Conservation (phyloP, 1,284 basidiomycete genomes). For the Afroboletus lepidellus region DNA sequence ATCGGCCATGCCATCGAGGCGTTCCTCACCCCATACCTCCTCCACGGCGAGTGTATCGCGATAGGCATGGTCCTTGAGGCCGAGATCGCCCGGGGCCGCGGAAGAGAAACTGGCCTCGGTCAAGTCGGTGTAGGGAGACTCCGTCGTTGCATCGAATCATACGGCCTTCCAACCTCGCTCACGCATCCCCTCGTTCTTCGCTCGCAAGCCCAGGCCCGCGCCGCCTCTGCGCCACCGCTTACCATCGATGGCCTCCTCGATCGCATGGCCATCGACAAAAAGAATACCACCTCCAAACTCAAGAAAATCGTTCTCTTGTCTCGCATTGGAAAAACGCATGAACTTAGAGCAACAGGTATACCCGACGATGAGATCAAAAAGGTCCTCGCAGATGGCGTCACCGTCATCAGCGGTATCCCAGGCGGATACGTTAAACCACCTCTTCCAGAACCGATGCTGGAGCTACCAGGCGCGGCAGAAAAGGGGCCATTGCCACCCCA, state of each 20-base stretch:
- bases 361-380: conserved; percentile 78
- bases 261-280: conserved; percentile 96
- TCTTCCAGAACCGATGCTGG: conserved; percentile 19
- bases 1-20: conserved; percentile 97
- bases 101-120: conserved; percentile 56
- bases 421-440: conserved; percentile 48
- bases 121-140: conserved; percentile 90
- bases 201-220: conserved; percentile 45
- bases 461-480: conserved; percentile 21
- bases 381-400: conserved; percentile 76
- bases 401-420: conserved; percentile 69
- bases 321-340: conserved; percentile 88
- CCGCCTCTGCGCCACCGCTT: conserved; percentile 67
- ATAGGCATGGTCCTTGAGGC: conserved; percentile 95
- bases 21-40: conserved; percentile 84
- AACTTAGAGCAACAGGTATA: conserved; percentile 89
- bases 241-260: conserved; percentile 85
- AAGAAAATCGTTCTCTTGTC: conserved; percentile 95
- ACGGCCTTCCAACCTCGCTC: conserved; percentile 83
- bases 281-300: conserved; percentile 81
- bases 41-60: conserved; percentile 92
- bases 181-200: conserved; percentile 59
- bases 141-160: conserved; percentile 79
- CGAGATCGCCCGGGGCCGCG: conserved; percentile 86
- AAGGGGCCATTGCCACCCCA: conserved; percentile 22